phyloP scores from a whole-genome alignment of 2,329 filamentous ascomycete species.

The Xylaria sp. region DNA sequence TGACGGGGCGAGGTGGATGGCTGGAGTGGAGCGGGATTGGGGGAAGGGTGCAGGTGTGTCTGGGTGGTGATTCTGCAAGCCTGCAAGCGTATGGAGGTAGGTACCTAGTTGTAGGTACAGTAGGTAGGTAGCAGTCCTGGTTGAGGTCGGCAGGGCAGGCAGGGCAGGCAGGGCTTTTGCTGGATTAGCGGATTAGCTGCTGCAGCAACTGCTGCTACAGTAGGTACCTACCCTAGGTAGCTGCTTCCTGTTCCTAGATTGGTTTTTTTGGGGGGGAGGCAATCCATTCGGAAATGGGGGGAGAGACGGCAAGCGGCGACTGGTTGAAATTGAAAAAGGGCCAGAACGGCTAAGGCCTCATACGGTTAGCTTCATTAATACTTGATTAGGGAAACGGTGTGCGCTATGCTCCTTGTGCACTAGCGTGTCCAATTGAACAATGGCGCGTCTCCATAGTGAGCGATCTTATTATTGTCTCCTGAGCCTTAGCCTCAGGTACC shows the following conservation, averaged over 20 bases:
- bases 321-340: slow-evolving; percentile 15
- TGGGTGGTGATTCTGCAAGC: no score
- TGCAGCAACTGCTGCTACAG: neutral
- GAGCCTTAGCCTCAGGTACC: neutral
- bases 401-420: slow-evolving; percentile 10
- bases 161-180: neutral
- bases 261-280: slow-evolving; percentile 4
- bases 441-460: neutral
- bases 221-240: no score
- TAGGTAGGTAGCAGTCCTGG: neutral
- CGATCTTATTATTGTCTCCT: neutral
- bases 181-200: neutral
- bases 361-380: slow-evolving; percentile 19
- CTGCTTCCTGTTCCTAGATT: neutral
- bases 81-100: no score
- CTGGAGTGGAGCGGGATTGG: slow-evolving; percentile 27
- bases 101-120: neutral
- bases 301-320: slow-evolving; percentile 11
- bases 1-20: slow-evolving; percentile 32
- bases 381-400: slow-evolving; percentile 23
- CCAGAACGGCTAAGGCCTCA: slow-evolving; percentile 7
- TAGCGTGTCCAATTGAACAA: slow-evolving; percentile 14
- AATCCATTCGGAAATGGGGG: slow-evolving; percentile 25
- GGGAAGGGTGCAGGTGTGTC: slow-evolving; percentile 20
- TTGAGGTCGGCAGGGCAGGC: no score